These are phyloP conservation scores for Penstemon barbatus DNA, from an alignment of 257 asterid species.

Conservation along the genomic window DNA sequence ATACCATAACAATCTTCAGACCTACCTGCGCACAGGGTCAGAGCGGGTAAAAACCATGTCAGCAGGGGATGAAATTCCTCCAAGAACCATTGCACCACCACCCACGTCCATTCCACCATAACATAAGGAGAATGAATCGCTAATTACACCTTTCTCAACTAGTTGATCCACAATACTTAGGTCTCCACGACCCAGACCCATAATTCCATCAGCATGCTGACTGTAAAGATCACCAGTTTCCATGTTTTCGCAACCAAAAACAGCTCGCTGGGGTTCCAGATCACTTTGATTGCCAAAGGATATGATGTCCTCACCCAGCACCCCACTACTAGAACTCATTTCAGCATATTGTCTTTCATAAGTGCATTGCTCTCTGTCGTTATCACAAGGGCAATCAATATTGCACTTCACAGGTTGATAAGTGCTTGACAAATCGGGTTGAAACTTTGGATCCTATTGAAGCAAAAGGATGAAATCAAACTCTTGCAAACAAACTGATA, in stretches of 20 bases:
- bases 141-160: slow-evolving; percentile 79
- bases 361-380: slow-evolving; percentile 61
- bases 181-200: slow-evolving; percentile 99
- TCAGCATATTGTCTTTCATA: slow-evolving; percentile 97
- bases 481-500: slow-evolving; percentile 23
- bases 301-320: slow-evolving; percentile 81
- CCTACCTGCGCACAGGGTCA: slow-evolving; percentile 89
- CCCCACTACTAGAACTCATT: slow-evolving; percentile 99
- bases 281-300: slow-evolving; percentile 94
- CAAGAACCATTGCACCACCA: slow-evolving; percentile 99
- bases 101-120: slow-evolving; percentile 99
- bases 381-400: slow-evolving; percentile 81
- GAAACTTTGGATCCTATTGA: slow-evolving; percentile 86
- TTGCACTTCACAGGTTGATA: slow-evolving; percentile 86
- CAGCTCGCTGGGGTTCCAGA: slow-evolving; percentile 84
- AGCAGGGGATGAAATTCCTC: slow-evolving; percentile 72
- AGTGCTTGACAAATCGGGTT: slow-evolving; percentile 76
- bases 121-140: slow-evolving; percentile 92
- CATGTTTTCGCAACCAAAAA: slow-evolving; percentile 91
- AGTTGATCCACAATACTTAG: slow-evolving; percentile 98
- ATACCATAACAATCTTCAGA: slow-evolving; percentile 38
- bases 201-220: slow-evolving; percentile 99
- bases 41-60: slow-evolving; percentile 85
- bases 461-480: slow-evolving; percentile 13
- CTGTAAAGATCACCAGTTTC: slow-evolving; percentile 98